phyloP scores from a whole-genome alignment of 306 rosid species.

The Cucurbita ficifolia region DNA sequence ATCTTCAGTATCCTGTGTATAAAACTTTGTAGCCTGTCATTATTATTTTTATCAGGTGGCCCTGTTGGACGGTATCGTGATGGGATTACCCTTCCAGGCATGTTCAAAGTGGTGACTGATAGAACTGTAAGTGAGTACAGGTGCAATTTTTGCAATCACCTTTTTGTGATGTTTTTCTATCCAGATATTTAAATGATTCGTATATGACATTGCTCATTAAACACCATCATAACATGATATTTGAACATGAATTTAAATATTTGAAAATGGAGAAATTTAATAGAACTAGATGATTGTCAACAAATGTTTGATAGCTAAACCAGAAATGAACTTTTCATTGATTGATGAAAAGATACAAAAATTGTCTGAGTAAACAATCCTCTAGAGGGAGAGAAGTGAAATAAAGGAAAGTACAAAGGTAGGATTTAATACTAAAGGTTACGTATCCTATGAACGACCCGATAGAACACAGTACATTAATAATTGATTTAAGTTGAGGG shows the following conservation, averaged over 20 bases:
- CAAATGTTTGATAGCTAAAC: background rate
- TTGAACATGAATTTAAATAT: background rate
- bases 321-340: background rate
- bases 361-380: background rate
- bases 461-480: background rate
- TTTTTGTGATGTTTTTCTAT: background rate
- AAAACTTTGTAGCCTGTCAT: background rate
- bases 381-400: background rate
- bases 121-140: slow-evolving; percentile 49
- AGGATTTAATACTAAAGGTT: background rate
- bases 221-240: background rate
- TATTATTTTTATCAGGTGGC: slow-evolving; percentile 44
- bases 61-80: slow-evolving; percentile 67
- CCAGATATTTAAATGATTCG: background rate
- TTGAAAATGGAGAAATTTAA: background rate
- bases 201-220: background rate
- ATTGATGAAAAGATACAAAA: background rate
- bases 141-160: background rate
- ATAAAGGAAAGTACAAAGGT: background rate
- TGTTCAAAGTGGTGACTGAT: slow-evolving; percentile 77
- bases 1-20: background rate
- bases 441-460: background rate
- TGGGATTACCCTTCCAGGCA: slow-evolving; percentile 88
- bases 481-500: background rate
- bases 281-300: background rate